These are phyloP conservation scores for Aureobasidium sp. DNA, from an alignment of 2,329 filamentous ascomycete genomes.

Conservation along the genomic window DNA sequence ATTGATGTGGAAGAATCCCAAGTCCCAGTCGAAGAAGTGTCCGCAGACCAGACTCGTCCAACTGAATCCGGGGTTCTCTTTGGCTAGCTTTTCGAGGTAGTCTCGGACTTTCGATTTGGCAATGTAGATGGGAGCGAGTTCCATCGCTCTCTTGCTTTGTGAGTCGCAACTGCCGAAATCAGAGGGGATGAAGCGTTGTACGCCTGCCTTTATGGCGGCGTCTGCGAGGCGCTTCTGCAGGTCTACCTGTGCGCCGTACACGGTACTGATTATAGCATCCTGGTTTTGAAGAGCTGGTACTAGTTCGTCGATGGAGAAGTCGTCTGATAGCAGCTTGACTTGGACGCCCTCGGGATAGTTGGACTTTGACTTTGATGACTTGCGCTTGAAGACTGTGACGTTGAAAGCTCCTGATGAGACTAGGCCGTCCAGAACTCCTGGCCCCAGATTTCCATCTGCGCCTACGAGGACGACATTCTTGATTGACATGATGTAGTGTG, in stretches of 20 bases:
- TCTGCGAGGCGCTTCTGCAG: constrained; percentile 50
- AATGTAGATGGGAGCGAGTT: constrained; percentile 45
- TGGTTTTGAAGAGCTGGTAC: constrained; percentile 47
- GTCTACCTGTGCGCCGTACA: constrained; percentile 36
- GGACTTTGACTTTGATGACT: constrained; percentile 31
- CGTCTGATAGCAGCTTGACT: constrained; percentile 42
- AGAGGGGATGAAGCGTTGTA: constrained; percentile 55
- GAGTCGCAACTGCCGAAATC: constrained; percentile 48
- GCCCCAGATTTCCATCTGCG: constrained; percentile 40
- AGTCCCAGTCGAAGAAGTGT: constrained; percentile 56
- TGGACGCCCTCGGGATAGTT: constrained; percentile 33
- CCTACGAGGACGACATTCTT: constrained; percentile 41
- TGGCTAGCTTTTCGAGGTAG: constrained; percentile 39
- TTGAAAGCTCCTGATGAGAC: constrained; percentile 40
- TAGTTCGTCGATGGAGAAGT: constrained; percentile 43
- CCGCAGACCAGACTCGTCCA: constrained; percentile 57
- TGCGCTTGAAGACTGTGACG: constrained; percentile 50
- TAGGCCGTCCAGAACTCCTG: constrained; percentile 36
- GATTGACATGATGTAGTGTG: constrained; percentile 29
- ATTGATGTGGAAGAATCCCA: constrained; percentile 50
- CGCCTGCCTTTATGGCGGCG: constrained; percentile 52
- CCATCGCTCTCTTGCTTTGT: constrained; percentile 30
- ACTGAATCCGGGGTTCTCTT: constrained; percentile 39
- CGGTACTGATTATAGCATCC: constrained; percentile 49
- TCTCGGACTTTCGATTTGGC: constrained; percentile 45